Evolutionary conservation across 164 flowering plant species (phyloP).

Genomic region (Magnolia sinica): DNA sequence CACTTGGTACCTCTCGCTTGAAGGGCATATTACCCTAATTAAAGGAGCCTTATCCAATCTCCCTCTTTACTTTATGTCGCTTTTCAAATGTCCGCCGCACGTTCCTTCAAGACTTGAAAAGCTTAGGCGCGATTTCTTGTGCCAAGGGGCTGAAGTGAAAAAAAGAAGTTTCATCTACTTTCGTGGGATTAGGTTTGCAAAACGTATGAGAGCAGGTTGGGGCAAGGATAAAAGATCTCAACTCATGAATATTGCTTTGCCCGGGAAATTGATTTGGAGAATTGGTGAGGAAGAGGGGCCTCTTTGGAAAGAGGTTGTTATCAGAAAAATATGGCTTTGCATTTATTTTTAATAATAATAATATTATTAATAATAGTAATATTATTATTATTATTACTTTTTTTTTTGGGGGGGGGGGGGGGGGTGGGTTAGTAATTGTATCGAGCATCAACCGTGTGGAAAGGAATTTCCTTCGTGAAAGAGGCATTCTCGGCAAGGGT

Average conservation of each 20-base stretch:
- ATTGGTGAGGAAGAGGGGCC: neutral
- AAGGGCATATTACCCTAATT: neutral
- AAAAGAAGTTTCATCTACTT: neutral
- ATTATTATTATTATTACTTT: too few species aligned
- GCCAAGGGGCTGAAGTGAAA: neutral
- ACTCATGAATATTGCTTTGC: neutral
- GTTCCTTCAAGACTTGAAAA: neutral
- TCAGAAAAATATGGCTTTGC: neutral
- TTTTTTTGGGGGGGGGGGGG: neutral
- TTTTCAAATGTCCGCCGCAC: neutral
- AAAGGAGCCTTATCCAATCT: neutral
- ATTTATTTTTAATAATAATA: too few species aligned
- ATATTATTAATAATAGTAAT: too few species aligned
- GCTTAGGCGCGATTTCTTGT: neutral
- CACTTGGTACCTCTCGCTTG: neutral
- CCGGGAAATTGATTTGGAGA: neutral
- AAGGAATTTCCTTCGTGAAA: neutral
- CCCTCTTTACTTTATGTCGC: neutral
- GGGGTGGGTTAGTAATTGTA: neutral
- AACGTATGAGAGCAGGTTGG: neutral
- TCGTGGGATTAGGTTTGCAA: neutral
- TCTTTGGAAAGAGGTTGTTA: neutral
- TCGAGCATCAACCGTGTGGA: neutral
- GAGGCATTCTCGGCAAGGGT: neutral
- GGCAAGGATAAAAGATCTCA: neutral